Evolutionary conservation across 768 basidiomycete species (phyloP).

Genomic region (Boletus rex-veris): DNA sequence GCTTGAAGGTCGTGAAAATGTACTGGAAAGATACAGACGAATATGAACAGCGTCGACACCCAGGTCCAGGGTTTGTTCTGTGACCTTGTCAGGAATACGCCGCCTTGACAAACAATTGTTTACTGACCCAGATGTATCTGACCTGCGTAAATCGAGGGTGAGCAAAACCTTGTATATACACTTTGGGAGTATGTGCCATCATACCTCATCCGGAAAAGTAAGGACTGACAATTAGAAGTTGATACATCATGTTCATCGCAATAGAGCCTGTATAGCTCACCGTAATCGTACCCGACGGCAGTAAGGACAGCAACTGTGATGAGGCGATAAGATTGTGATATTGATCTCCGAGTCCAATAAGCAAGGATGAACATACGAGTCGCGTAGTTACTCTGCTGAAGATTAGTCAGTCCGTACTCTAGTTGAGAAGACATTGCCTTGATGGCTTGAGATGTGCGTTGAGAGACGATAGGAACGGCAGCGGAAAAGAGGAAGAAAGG

Average conservation of each 20-base stretch:
- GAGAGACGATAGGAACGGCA: too few species aligned
- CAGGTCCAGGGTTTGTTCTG: slow-evolving; percentile 3
- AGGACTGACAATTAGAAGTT: not conserved
- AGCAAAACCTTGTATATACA: too few species aligned
- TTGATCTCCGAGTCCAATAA: not conserved
- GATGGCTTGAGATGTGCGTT: too few species aligned
- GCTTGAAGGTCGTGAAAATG: not conserved
- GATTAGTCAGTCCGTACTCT: not conserved
- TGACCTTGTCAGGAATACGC: not conserved
- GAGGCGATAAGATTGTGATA: not conserved
- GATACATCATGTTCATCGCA: not conserved
- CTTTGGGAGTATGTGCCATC: not conserved
- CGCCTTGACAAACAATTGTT: too few species aligned
- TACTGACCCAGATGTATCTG: not conserved
- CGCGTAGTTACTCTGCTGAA: not conserved
- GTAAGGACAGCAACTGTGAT: not conserved
- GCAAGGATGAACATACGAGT: not conserved
- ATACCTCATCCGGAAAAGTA: not conserved
- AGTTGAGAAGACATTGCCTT: not conserved
- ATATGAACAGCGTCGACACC: slow-evolving; percentile 1
- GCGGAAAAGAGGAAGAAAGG: too few species aligned
- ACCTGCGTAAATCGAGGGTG: not conserved
- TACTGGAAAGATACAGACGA: not conserved
- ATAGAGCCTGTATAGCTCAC: not conserved
- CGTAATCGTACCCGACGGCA: not conserved